Percentiles rank a stretch among this genome's conserved stretches.
Conservation (phyloP, 768 basidiomycete genomes). For the Hericium alpestre region DNA sequence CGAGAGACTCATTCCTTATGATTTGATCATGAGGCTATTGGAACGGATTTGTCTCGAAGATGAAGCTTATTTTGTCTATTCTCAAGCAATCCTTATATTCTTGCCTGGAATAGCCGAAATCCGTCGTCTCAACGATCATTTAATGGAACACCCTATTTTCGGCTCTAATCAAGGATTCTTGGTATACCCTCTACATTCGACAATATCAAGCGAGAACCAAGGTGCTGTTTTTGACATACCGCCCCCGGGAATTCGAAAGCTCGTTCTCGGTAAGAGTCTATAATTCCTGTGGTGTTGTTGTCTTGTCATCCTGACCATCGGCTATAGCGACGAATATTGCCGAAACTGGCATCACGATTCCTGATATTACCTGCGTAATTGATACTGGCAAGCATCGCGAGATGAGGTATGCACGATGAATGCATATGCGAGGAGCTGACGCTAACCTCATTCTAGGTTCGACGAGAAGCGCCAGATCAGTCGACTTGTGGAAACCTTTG, state of each 20-base stretch:
- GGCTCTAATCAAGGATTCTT: conserved; percentile 53
- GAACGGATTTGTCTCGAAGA: conserved; percentile 77
- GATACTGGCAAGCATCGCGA: conserved; percentile 91
- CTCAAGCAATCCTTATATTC: conserved; percentile 79
- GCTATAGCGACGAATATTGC: conserved; percentile 77
- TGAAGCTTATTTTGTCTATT: conserved; percentile 39
- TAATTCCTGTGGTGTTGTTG: conserved; percentile 3
- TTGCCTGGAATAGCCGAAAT: conserved; percentile 95
- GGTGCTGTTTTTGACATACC: conserved; percentile 85
- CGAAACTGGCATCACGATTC: conserved; percentile 97
- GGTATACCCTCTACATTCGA: conserved; percentile 84
- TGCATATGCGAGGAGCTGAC: not conserved
- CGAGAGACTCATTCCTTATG: conserved; percentile 82
- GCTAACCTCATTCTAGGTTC: conserved; percentile 39
- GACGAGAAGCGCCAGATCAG: conserved; percentile 97
- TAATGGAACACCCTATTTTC: conserved; percentile 67
- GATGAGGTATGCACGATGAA: conserved; percentile 50
- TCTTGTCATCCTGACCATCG: not conserved
- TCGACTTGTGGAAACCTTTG: conserved; percentile 80
- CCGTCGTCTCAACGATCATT: conserved; percentile 71
- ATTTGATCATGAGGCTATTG: conserved; percentile 74
- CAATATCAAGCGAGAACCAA: conserved; percentile 85
- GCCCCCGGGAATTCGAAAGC: conserved; percentile 72
- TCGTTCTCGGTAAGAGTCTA: conserved; percentile 69
- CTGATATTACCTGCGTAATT: conserved; percentile 94